Conservation (phyloP, 2,329 filamentous ascomycete species). For the Diaporthe sp. region DNA sequence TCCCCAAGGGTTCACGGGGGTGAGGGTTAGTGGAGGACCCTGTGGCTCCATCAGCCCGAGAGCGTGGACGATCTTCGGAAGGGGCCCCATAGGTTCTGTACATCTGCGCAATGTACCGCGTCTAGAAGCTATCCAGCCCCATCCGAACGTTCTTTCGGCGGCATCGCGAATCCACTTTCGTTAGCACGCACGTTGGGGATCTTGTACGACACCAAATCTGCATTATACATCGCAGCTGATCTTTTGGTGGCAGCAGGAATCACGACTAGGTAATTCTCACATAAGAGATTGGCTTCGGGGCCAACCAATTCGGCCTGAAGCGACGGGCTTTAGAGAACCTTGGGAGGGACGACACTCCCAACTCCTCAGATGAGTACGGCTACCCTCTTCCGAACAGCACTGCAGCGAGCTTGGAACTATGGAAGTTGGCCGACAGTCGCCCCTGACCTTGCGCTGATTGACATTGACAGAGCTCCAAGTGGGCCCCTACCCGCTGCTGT, state of each 20-base stretch:
- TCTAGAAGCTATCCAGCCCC: slow-evolving; percentile 35
- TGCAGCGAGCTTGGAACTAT: slow-evolving; percentile 14
- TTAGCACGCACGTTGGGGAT: slow-evolving; percentile 35
- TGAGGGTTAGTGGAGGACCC: slow-evolving; percentile 33
- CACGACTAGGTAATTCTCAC: neutral
- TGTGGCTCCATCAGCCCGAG: slow-evolving; percentile 35
- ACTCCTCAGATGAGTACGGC: neutral
- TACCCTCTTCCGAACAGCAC: slow-evolving; percentile 19
- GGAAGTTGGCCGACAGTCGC: slow-evolving; percentile 36
- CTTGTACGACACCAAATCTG: slow-evolving; percentile 40
- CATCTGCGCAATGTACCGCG: slow-evolving; percentile 36
- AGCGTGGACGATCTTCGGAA: slow-evolving; percentile 38
- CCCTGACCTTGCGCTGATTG: slow-evolving; percentile 20
- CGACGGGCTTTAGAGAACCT: neutral
- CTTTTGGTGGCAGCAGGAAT: slow-evolving; percentile 22
- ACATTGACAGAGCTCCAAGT: slow-evolving; percentile 25
- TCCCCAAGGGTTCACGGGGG: slow-evolving; percentile 36
- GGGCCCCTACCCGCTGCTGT: slow-evolving; percentile 14
- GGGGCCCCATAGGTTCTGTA: slow-evolving; percentile 37
- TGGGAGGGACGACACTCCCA: neutral
- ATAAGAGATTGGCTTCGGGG: slow-evolving; percentile 2
- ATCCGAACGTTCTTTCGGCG: slow-evolving; percentile 37
- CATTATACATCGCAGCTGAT: slow-evolving; percentile 28
- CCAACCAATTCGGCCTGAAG: slow-evolving; percentile 1
- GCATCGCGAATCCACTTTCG: slow-evolving; percentile 38